These are phyloP conservation scores for Penicillium palitans DNA, from an alignment of 2,329 filamentous ascomycete species.

Conservation along the genomic window DNA sequence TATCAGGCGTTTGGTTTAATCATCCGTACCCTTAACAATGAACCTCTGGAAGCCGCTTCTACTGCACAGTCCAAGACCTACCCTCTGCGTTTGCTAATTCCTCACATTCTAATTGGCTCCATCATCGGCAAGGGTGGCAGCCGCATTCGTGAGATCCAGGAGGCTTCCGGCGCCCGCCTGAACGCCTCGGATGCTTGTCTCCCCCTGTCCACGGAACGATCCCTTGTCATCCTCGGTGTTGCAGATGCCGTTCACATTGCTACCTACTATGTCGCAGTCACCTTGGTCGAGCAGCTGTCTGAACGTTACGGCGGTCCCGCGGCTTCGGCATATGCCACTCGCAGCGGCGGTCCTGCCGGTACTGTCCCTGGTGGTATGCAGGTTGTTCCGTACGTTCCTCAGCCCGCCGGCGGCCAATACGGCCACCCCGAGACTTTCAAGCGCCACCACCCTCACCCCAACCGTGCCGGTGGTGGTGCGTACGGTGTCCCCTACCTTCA, in stretches of 20 bases:
- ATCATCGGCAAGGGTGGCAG: slow-evolving; percentile 98
- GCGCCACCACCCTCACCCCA: slow-evolving; percentile 70
- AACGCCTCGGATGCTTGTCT: slow-evolving; percentile 96
- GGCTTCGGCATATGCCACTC: slow-evolving; percentile 95
- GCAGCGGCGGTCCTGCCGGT: slow-evolving; percentile 88
- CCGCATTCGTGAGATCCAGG: slow-evolving; percentile 96
- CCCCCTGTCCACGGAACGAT: slow-evolving; percentile 92
- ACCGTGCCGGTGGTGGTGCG: slow-evolving; percentile 72
- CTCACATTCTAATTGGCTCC: slow-evolving; percentile 94
- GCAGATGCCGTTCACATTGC: slow-evolving; percentile 98
- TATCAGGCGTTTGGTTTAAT: slow-evolving; percentile 92
- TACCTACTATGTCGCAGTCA: slow-evolving; percentile 97
- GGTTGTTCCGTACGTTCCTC: slow-evolving; percentile 95
- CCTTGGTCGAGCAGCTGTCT: slow-evolving; percentile 94
- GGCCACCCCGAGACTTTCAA: slow-evolving; percentile 83
- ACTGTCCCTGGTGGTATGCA: slow-evolving; percentile 97
- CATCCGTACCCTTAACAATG: slow-evolving; percentile 96
- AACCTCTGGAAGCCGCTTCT: slow-evolving; percentile 82
- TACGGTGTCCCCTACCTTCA: slow-evolving; percentile 74
- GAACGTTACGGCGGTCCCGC: slow-evolving; percentile 94
- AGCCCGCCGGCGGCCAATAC: slow-evolving; percentile 88
- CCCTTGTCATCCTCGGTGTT: slow-evolving; percentile 95
- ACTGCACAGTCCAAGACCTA: slow-evolving; percentile 96
- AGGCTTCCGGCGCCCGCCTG: slow-evolving; percentile 90
- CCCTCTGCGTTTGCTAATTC: slow-evolving; percentile 89